Percentiles rank a stretch among this genome's conserved stretches.
Conservation (phyloP, 2,329 filamentous ascomycete genomes). For the Diaporthe longicolla region DNA sequence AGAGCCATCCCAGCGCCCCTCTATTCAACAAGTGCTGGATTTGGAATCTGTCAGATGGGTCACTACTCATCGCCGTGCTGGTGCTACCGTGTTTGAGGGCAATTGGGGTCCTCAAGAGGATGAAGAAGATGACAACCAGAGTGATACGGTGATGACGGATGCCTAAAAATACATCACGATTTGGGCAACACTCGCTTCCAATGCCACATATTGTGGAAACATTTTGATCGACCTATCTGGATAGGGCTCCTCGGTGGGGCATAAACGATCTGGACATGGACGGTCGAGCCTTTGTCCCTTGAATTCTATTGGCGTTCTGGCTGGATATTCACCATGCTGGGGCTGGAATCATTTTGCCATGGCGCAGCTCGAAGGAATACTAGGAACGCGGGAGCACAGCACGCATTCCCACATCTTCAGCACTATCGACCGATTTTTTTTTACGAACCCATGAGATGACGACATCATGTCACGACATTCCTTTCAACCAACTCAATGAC, state of each 20-base stretch:
- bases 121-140: slow-evolving; percentile 51
- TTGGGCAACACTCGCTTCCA: slow-evolving; percentile 44
- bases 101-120: slow-evolving; percentile 88
- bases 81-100: slow-evolving; percentile 96
- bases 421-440: slow-evolving; percentile 37
- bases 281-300: slow-evolving; percentile 42
- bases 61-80: slow-evolving; percentile 80
- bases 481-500: slow-evolving; percentile 34
- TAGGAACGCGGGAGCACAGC: slow-evolving; percentile 33
- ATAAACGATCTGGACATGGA: slow-evolving; percentile 44
- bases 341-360: slow-evolving; percentile 26
- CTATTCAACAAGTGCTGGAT: slow-evolving; percentile 79
- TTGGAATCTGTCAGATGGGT: slow-evolving; percentile 87
- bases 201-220: slow-evolving; percentile 40
- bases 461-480: slow-evolving; percentile 41
- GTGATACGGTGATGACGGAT: slow-evolving; percentile 73
- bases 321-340: slow-evolving; percentile 44
- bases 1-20: slow-evolving; percentile 80
- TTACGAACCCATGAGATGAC: slow-evolving; percentile 40
- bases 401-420: slow-evolving; percentile 36
- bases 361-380: slow-evolving; percentile 29
- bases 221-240: slow-evolving; percentile 52
- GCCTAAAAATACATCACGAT: slow-evolving; percentile 56
- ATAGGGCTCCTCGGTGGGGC: slow-evolving; percentile 47
- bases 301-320: slow-evolving; percentile 46